Evolutionary conservation across 306 rosid genomes (phyloP), one percentile per base, ranked within the genome.

Genomic region (Glycine soja): DNA sequence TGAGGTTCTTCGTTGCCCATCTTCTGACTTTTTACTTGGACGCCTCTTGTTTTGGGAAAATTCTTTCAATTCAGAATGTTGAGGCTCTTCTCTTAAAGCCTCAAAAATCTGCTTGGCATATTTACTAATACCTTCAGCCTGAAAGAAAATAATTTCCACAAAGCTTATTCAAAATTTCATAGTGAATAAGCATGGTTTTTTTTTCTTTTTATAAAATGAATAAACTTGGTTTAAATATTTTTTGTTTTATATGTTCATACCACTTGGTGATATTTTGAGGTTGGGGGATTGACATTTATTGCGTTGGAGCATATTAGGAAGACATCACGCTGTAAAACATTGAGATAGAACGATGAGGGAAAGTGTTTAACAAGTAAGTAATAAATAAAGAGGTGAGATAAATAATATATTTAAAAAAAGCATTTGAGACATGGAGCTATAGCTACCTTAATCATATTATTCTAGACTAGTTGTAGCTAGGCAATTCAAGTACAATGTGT

Each of bases 261-360:
- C 84, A 51, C 70, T 80, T 11, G 13, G 36, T 84, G 14, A 68
- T 36, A 5, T 9, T 3, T 47, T n/a, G 80, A 76, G 40, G n/a
- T 50, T 59, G 8, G 3, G 0, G 84, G 73, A 51, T 57, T 14
- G n/a, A 10, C 13, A 48, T 3, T 62, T 38, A 47, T 48, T 8
- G 75, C 58, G 43, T 80, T 74, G 74, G 47, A 24, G 70, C 81
- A 80, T 38, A 84, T 48, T 2, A 67, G 81, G 58, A 12, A 59
- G 67, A 84, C 65, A 58, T 84, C 84, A 4, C 50, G 50, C 81
- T 74, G 84, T 9, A 45, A 15, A 79, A 45, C 18, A 72, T 59
- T 43, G 50, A 73, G 57, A 79, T 24, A 68, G 46, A 83, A 75
- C 51, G 24, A 38, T 0, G 10, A 19, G 5, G 32, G 7, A 11